A percentile compares a stretch with the other conserved stretches of the same genome.
phyloP scores from a whole-genome alignment of 768 basidiomycete genomes.

The Trametes gibbosa region DNA sequence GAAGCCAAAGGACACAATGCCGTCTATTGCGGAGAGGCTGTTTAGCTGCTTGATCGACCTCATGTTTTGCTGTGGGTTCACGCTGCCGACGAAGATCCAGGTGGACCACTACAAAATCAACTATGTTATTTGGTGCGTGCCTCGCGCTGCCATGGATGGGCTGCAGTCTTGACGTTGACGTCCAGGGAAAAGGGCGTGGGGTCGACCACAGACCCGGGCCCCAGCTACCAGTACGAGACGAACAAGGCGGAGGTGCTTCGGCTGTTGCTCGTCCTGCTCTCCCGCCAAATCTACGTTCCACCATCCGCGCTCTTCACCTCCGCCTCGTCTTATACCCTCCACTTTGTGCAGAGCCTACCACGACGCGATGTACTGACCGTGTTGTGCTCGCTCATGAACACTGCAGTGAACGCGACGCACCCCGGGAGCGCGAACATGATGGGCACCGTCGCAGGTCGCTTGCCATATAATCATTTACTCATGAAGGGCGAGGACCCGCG shows the following conservation, averaged over 20 bases:
- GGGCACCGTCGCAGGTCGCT: constrained; percentile 68
- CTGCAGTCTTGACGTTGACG: neutral
- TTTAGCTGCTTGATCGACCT: constrained; percentile 82
- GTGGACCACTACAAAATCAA: constrained; percentile 80
- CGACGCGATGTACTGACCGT: constrained; percentile 87
- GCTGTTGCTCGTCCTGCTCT: constrained; percentile 82
- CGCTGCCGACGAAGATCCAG: constrained; percentile 74
- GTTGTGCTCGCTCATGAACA: constrained; percentile 91
- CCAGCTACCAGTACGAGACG: constrained; percentile 60
- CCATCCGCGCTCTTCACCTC: constrained; percentile 66
- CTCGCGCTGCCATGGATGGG: too few relatives aligned
- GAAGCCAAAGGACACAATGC: constrained; percentile 48
- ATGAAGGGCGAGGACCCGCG: constrained; percentile 86
- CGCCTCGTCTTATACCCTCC: constrained; percentile 74
- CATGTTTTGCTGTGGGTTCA: constrained; percentile 92
- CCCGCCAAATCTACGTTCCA: constrained; percentile 85
- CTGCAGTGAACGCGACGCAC: constrained; percentile 69
- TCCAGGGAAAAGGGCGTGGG: constrained; percentile 94
- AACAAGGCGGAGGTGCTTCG: constrained; percentile 91
- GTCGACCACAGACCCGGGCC: constrained; percentile 72
- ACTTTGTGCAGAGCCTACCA: constrained; percentile 72
- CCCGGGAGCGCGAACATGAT: constrained; percentile 48
- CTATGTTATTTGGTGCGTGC: constrained; percentile 83
- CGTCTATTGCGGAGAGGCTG: constrained; percentile 79
- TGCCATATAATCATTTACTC: constrained; percentile 88